Base-by-base conservation (phyloP, 768 basidiomycete species). In the Scleroderma bovista region DNA sequence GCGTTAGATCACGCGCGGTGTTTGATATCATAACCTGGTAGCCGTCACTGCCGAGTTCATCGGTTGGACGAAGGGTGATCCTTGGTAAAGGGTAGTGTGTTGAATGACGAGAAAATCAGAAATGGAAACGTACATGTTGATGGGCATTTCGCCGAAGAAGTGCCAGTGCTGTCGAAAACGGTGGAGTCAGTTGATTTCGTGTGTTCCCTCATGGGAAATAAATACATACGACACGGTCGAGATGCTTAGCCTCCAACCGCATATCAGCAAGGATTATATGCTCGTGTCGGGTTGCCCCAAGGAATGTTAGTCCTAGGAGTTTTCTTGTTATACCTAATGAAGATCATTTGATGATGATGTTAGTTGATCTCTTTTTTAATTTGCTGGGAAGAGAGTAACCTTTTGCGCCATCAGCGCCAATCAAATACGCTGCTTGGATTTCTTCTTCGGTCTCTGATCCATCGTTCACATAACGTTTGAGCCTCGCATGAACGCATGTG, bases 341-440 rank as follows among this genome's bases (percentile, higher is more conserved):
- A n/a, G n/a, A n/a, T 22, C 24, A 22, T 33, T 16, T 2, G 37
- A 41, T 43, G 11, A 2, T 17, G 17, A 20, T 22, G 6, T 11
- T 52, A 10, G 24, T 40, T 6, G 6, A 23, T 16, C 12, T 6
- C 33, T 24, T 17, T 12, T n/a, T 4, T 13, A 22, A 42, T 13
- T 9, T 2, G 4, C 3, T 13, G 16, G 16, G 17, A 20, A 17
- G 29, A 43, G 11, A 11, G 44, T 7, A 13, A 62, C 65, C 57
- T 43, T 51, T 63, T 0, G 70, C 75, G 15, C 74, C 73, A 51
- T 76, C 77, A 0, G 69, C 60, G 2, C 75, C 75, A 13, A 76
- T 58, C 1, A 78, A 53, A 54, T 62, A 75, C 2, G 63, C 57
- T n/a, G 54, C 58, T 8, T 50, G 56, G 6, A 64, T 51, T 3